Percentiles rank a stretch among this genome's conserved stretches.
Evolutionary conservation across 441 rosid genomes (phyloP).

Genomic region (Cnidoscolus chayamansa): DNA sequence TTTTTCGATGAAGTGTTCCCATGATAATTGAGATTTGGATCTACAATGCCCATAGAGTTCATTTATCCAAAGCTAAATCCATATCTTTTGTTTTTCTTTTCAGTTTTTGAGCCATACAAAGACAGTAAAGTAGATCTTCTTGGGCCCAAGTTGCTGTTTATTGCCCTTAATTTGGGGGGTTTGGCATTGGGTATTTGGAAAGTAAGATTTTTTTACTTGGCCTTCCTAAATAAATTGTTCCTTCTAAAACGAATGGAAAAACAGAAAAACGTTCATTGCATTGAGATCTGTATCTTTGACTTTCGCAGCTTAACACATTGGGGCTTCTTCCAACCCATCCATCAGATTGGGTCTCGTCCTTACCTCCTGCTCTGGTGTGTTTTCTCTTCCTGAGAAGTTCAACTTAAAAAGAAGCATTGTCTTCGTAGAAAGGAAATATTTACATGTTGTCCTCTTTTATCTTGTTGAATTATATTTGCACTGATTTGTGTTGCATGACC

Average conservation of each 20-base stretch:
- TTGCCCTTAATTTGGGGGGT: constrained; percentile 93
- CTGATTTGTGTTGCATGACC: neutral
- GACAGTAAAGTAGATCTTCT: constrained; percentile 85
- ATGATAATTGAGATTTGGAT: neutral
- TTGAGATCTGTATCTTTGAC: constrained; percentile 19
- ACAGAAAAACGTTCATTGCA: constrained; percentile 1
- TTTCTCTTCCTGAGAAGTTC: constrained; percentile 8
- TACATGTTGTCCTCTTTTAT: neutral
- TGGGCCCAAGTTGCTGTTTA: constrained; percentile 80
- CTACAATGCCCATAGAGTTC: neutral
- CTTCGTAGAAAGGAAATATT: no score
- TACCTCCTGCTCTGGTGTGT: constrained; percentile 89
- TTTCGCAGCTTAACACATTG: constrained; percentile 82
- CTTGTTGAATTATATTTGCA: neutral
- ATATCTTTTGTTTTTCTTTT: constrained; percentile 15
- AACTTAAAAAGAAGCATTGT: neutral
- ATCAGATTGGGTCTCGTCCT: constrained; percentile 97
- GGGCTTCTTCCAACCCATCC: constrained; percentile 99
- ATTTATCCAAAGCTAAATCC: constrained; percentile 5
- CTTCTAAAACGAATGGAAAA: neutral
- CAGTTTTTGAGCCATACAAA: constrained; percentile 98
- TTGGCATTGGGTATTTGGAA: constrained; percentile 95
- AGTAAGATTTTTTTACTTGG: constrained; percentile 40
- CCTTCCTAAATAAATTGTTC: neutral
- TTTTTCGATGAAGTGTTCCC: neutral